These are phyloP conservation scores for Pleurotus djamor DNA, from an alignment of 768 basidiomycete species.

Conservation along the genomic window DNA sequence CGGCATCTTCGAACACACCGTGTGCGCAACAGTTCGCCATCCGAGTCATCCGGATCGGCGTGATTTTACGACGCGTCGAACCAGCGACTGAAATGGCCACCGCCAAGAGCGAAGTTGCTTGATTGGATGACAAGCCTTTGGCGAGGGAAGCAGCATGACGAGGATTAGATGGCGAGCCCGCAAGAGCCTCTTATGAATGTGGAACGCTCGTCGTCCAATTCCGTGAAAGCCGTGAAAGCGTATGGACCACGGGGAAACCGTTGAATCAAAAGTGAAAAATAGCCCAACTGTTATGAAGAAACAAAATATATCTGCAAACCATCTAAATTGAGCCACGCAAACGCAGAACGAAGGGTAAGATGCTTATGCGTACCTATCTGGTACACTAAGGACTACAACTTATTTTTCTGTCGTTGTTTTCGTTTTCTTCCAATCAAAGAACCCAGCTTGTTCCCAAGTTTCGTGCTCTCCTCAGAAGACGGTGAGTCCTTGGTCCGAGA, in stretches of 20 bases:
- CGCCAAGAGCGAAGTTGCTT: neutral
- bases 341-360: neutral
- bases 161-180: neutral
- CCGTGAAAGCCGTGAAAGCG: neutral
- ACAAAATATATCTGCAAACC: too few relatives aligned
- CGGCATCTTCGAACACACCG: conserved; percentile 44
- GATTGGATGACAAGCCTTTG: neutral
- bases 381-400: conserved; percentile 9
- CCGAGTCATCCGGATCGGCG: conserved; percentile 15
- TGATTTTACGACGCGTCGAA: neutral
- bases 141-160: neutral
- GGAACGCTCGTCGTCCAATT: neutral
- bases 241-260: too few relatives aligned
- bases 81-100: neutral
- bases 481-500: neutral
- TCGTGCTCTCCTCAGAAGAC: conserved; percentile 2
- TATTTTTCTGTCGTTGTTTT: conserved; percentile 55
- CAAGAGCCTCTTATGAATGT: neutral
- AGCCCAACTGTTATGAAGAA: too few relatives aligned
- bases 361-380: neutral
- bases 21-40: conserved; percentile 25
- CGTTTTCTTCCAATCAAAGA: conserved; percentile 81
- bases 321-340: neutral
- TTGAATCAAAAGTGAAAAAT: too few relatives aligned
- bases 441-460: conserved; percentile 48